Percentiles rank a stretch among this genome's conserved stretches.
phyloP scores from a whole-genome alignment of 768 basidiomycete genomes.

The Gloeostereum incarnatum region DNA sequence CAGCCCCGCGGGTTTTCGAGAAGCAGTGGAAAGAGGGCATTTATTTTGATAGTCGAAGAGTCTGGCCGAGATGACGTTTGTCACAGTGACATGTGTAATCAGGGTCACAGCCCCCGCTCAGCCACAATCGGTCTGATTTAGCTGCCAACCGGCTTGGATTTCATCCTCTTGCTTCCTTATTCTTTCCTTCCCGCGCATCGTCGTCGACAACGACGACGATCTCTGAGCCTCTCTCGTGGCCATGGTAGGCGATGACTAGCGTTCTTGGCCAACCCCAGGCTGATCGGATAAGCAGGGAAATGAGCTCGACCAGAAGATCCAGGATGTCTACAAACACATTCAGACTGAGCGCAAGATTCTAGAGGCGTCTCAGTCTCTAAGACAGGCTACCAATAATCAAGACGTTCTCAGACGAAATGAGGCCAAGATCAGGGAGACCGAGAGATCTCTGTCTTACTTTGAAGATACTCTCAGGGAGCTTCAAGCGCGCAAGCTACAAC shows the following conservation, averaged over 20 bases:
- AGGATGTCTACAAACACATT: conserved; percentile 83
- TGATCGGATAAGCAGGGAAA: conserved; percentile 26
- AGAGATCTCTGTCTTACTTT: conserved; percentile 79
- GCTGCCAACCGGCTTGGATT: conserved; percentile 4
- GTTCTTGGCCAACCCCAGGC: conserved; percentile 1
- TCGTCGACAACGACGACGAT: conserved; percentile 26
- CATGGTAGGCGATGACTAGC: conserved; percentile 6
- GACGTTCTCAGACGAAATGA: conserved; percentile 80
- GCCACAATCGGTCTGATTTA: conserved; percentile 3
- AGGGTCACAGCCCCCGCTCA: too few relatives aligned
- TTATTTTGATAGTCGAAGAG: too few relatives aligned
- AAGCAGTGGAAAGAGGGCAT: too few relatives aligned
- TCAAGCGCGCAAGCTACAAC: conserved; percentile 64
- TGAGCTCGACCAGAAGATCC: conserved; percentile 90
- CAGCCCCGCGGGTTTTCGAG: too few relatives aligned
- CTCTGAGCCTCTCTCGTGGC: not conserved
- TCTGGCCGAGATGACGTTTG: too few relatives aligned
- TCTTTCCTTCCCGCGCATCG: conserved; percentile 5
- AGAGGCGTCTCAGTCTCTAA: conserved; percentile 71
- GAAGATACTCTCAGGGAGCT: conserved; percentile 79
- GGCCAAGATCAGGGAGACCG: conserved; percentile 79
- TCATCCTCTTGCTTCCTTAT: conserved; percentile 3
- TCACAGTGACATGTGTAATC: too few relatives aligned
- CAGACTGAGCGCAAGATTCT: conserved; percentile 90
- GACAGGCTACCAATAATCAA: conserved; percentile 76